Evolutionary conservation across 176 grass and related monocot genomes (phyloP).

Genomic region (Cocos nucifera): DNA sequence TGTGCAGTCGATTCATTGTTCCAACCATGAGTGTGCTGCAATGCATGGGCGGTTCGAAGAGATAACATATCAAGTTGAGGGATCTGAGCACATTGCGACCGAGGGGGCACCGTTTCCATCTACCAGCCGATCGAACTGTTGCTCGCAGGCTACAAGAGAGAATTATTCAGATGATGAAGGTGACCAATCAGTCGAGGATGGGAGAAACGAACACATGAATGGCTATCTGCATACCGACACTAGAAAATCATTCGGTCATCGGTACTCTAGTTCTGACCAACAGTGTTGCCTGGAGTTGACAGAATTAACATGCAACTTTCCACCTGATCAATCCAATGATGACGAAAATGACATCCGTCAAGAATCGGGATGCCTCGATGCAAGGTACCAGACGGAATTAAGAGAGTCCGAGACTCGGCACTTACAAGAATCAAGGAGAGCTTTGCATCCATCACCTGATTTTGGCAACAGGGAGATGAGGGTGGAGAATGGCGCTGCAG

Average conservation of each 20-base stretch:
- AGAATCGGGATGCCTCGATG: conserved; percentile 17
- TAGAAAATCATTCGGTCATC: conserved; percentile 19
- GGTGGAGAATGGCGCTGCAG: conserved; percentile 2
- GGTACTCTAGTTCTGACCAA: conserved; percentile 38
- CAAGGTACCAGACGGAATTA: conserved; percentile 44
- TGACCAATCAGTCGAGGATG: conserved; percentile 24
- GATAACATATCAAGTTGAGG: conserved; percentile 54
- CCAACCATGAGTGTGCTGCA: conserved; percentile 17
- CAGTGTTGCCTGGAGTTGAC: conserved; percentile 1
- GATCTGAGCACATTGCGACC: background rate
- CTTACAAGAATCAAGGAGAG: conserved; percentile 29
- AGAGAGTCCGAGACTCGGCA: conserved; percentile 37
- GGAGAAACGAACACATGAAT: conserved; percentile 30
- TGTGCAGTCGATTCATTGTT: conserved; percentile 26
- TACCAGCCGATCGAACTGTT: background rate
- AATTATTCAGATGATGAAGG: conserved; percentile 29
- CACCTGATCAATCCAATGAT: conserved; percentile 9
- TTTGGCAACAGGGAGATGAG: conserved; percentile 16
- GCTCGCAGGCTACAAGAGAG: conserved; percentile 19
- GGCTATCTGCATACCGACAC: conserved; percentile 10
- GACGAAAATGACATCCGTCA: conserved; percentile 16
- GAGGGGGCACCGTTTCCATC: background rate
- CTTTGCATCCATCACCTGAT: conserved; percentile 47
- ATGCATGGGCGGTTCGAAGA: conserved; percentile 67
- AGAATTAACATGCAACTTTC: too few species aligned